phyloP scores from a whole-genome alignment of 371 early-diverging fungal genomes.

The Chytridiales sp. region DNA sequence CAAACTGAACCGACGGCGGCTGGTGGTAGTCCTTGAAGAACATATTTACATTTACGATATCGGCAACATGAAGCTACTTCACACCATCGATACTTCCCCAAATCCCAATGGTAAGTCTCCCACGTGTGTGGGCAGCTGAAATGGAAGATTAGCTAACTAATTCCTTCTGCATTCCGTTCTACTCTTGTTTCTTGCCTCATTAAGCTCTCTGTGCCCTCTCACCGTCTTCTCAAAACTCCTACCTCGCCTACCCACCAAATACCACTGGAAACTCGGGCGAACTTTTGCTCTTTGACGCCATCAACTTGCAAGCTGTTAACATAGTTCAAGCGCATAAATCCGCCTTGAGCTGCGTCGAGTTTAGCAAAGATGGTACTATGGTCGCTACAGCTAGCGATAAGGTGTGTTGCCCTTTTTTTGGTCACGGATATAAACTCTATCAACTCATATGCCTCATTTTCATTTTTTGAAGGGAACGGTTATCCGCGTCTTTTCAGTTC shows the following conservation, averaged over 20 bases:
- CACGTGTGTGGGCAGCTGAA: neutral
- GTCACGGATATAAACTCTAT: neutral
- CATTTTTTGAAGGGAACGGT: conserved; percentile 83
- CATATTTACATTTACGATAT: conserved; percentile 68
- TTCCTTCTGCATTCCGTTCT: neutral
- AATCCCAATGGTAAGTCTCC: conserved; percentile 75
- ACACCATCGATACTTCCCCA: conserved; percentile 90
- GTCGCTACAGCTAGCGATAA: conserved; percentile 95
- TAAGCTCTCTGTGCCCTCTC: conserved; percentile 89
- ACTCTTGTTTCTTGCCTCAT: neutral
- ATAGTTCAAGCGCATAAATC: conserved; percentile 94
- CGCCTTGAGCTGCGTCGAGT: conserved; percentile 76
- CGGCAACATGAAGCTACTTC: conserved; percentile 92
- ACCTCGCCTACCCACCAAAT: conserved; percentile 84
- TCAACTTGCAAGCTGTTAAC: conserved; percentile 78
- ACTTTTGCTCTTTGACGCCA: conserved; percentile 85
- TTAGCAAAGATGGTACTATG: conserved; percentile 86
- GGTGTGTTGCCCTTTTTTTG: conserved; percentile 38
- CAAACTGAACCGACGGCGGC: conserved; percentile 88
- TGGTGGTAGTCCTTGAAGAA: conserved; percentile 90
- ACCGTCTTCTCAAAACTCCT: conserved; percentile 91
- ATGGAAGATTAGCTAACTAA: neutral
- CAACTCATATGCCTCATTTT: neutral
- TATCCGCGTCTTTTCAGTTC: conserved; percentile 90
- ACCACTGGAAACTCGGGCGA: conserved; percentile 69